phyloP scores from a whole-genome alignment of 2,329 filamentous ascomycete genomes.

The Arthrobotrys musiformis region DNA sequence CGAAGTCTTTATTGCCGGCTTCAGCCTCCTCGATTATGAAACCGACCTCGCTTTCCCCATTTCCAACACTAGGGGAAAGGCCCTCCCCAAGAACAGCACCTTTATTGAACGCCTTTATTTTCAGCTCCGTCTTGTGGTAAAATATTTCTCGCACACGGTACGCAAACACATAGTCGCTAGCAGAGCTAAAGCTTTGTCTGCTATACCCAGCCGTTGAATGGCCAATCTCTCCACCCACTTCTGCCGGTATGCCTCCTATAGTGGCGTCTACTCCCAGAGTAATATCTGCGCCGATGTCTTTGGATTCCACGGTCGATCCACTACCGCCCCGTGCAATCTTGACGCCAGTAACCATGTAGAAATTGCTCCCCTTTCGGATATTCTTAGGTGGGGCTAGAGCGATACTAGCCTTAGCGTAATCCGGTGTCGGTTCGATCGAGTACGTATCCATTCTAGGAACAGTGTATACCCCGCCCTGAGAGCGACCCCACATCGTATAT shows the following conservation, averaged over 20 bases:
- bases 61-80: background rate
- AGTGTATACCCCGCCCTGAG: background rate
- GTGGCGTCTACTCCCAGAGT: background rate
- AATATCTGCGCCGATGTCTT: background rate
- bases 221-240: background rate
- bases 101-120: constrained; percentile 12
- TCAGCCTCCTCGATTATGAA: background rate
- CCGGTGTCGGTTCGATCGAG: constrained; percentile 14
- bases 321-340: constrained; percentile 10
- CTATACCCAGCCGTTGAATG: background rate
- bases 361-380: background rate
- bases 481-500: background rate
- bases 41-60: background rate
- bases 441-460: constrained; percentile 4
- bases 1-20: background rate
- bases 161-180: constrained; percentile 4
- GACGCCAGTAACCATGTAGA: constrained; percentile 18
- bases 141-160: constrained; percentile 4
- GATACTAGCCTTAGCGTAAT: background rate
- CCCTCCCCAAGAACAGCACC: background rate
- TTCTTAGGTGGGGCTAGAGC: background rate
- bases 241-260: background rate
- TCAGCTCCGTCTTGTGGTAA: background rate
- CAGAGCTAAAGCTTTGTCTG: background rate
- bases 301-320: background rate